Conservation (phyloP, 78 protist genomes). For the Planoprotostelium fungivorum region DNA sequence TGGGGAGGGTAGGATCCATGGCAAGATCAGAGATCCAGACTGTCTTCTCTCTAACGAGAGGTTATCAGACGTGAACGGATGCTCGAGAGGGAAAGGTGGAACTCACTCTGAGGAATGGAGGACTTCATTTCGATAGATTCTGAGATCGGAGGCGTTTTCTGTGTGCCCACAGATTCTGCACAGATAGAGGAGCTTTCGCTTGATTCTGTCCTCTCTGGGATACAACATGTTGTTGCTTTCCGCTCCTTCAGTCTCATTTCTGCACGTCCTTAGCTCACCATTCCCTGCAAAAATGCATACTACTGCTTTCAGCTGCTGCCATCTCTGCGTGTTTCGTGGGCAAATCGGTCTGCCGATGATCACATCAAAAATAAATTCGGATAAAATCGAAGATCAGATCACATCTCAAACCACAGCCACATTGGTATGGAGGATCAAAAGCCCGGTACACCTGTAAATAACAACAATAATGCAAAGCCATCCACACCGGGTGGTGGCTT, state of each 20-base stretch:
- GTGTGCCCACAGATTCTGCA: background rate
- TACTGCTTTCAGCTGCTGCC: background rate
- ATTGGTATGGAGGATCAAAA: too few species aligned
- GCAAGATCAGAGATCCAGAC: background rate
- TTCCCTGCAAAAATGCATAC: background rate
- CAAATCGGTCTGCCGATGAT: too few species aligned
- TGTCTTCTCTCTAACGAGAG: background rate
- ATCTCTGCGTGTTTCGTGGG: too few species aligned
- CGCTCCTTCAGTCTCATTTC: background rate
- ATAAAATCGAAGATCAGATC: too few species aligned
- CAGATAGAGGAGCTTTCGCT: background rate
- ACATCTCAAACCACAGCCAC: too few species aligned
- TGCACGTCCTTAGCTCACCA: background rate
- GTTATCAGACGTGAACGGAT: background rate
- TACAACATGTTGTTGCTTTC: background rate
- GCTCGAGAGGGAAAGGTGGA: background rate
- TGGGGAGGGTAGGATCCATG: background rate
- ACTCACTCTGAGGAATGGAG: background rate
- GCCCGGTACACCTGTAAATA: too few species aligned
- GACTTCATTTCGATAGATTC: background rate
- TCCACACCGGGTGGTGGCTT: too few species aligned
- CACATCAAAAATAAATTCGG: too few species aligned
- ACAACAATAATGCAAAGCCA: too few species aligned
- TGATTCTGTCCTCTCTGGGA: background rate
- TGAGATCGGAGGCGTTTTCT: background rate